A percentile compares a stretch with the other conserved stretches of the same genome.
phyloP scores from a whole-genome alignment of 1,284 basidiomycete species.

The Xerocomus cyaneibrunnescens region DNA sequence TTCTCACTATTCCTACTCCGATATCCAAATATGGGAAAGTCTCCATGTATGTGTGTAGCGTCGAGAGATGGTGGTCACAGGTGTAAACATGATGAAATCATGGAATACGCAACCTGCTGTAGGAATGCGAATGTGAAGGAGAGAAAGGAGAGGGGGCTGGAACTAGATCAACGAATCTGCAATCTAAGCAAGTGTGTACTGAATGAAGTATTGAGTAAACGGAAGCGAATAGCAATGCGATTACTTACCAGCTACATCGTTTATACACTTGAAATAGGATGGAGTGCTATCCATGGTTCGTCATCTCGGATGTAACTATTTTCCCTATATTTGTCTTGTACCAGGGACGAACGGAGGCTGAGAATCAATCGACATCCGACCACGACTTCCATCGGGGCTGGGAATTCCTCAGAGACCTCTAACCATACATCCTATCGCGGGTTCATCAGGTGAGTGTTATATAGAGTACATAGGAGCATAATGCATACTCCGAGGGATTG shows the following conservation, averaged over 20 bases:
- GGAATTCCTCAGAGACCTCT: conserved; percentile 6
- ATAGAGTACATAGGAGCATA: neutral
- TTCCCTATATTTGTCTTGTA: neutral
- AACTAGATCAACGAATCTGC: no score
- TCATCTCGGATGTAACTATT: neutral
- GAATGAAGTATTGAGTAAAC: neutral
- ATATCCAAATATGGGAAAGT: no score
- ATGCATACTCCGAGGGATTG: conserved; percentile 11
- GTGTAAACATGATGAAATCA: neutral
- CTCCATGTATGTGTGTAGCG: neutral
- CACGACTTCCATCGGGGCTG: conserved; percentile 5
- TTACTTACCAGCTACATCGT: neutral
- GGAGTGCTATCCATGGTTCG: neutral
- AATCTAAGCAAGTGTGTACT: neutral
- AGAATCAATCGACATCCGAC: conserved; percentile 17
- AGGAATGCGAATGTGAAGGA: neutral
- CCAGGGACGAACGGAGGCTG: conserved; percentile 7
- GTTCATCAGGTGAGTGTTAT: neutral
- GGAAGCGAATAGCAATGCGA: neutral
- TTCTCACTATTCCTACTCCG: no score
- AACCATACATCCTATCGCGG: conserved; percentile 4
- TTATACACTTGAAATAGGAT: neutral
- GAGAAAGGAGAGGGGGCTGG: neutral
- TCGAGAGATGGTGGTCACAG: no score
- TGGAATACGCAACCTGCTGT: neutral